A percentile compares a stretch with the other conserved stretches of the same genome.
Conservation (phyloP, 2,329 filamentous ascomycete species). For the Mariannaea sp. region DNA sequence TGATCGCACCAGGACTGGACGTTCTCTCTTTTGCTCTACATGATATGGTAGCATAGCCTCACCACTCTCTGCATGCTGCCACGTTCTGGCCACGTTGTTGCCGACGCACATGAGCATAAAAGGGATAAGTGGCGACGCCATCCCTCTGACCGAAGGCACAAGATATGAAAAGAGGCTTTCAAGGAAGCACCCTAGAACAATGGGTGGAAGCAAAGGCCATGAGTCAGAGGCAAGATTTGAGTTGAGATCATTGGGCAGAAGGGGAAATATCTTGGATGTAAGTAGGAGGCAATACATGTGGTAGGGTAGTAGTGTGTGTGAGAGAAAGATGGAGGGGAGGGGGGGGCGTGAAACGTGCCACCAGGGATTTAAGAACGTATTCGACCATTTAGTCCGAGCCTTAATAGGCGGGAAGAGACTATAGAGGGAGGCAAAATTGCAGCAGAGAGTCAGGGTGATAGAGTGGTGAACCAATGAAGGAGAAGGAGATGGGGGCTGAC, state of each 20-base stretch:
- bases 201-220: conserved; percentile 10
- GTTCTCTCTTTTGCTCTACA: too few relatives aligned
- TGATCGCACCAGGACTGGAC: background rate
- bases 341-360: conserved; percentile 28
- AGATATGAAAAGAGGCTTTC: conserved; percentile 7
- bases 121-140: conserved; percentile 24
- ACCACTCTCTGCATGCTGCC: background rate
- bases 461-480: conserved; percentile 19
- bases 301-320: background rate
- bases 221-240: conserved; percentile 6
- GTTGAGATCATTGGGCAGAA: conserved; percentile 11
- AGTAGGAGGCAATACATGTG: conserved; percentile 5
- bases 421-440: conserved; percentile 7
- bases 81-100: conserved; percentile 20
- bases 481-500: conserved; percentile 16
- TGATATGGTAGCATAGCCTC: too few relatives aligned
- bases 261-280: background rate
- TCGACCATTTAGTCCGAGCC: conserved; percentile 10
- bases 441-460: conserved; percentile 7
- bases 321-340: conserved; percentile 7
- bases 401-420: background rate
- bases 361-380: background rate
- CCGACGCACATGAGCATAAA: background rate
- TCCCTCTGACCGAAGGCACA: conserved; percentile 22
- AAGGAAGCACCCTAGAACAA: conserved; percentile 30